Base-by-base conservation (phyloP, 345 rosid genomes). In the Combretum micranthum region DNA sequence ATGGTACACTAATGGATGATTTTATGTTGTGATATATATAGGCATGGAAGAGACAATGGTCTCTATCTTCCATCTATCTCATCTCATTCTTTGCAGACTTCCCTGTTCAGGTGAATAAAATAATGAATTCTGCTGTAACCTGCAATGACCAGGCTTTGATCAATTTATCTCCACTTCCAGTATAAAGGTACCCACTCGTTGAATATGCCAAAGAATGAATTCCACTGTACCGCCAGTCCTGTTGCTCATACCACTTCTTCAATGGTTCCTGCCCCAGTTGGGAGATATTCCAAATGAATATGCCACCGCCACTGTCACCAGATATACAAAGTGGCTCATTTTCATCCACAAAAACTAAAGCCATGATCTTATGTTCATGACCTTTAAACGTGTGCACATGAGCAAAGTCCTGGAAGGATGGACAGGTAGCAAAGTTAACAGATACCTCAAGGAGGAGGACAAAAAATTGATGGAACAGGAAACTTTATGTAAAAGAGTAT, bases 141-240 rank as follows among this genome's bases (percentile, higher is more conserved):
- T 64, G 76, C 71, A 92, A 55, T 20, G 82, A 77, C 98, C 98
- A 92, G 46, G 81, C 93, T 83, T 92, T 92, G 51, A 92, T 75
- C 43, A 76, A 76, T 71, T 80, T 83, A 75, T 92, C 96, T 67
- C 98, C 98, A 72, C 98, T 77, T 53, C 98, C 98, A 47, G 88
- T 76, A 52, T 86, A 92, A 46, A 88, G 81, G 72, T 69, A 64
- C 16, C 84, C 84, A 39, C 79, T 72, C 50, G 80, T 89, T 15
- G 88, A 75, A 66, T 72, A 64, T 20, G 93, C 70, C 73, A 88
- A 60, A 45, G 95, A 75, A 65, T 88, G 95, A 62, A 92, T 83
- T 50, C 98, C 98, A 53, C 88, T 81, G 72, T 84, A 92, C 32
- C 93, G 84, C 98, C 98, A 92, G 77, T 92, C 98, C 68, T 84